Evolutionary conservation across 257 asterid species (phyloP).

Genomic region (Fraxinus cuspidata): DNA sequence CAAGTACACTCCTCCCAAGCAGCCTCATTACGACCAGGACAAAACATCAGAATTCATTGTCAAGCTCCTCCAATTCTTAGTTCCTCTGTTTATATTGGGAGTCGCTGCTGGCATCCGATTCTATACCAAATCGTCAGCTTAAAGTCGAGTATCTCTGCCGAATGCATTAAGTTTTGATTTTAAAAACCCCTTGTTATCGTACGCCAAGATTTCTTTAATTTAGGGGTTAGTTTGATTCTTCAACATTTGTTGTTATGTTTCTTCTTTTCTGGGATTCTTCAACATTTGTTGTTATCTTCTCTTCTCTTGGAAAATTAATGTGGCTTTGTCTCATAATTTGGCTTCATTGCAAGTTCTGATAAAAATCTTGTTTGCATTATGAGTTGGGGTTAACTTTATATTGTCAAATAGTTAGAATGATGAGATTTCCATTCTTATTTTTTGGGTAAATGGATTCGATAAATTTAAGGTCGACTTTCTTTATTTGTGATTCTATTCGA

Average conservation of each 20-base stretch:
- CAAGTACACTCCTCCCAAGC: constrained; percentile 54
- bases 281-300: neutral
- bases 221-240: constrained; percentile 9
- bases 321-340: constrained; percentile 11
- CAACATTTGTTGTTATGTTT: constrained; percentile 9
- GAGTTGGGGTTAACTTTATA: neutral
- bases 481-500: constrained; percentile 15
- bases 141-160: constrained; percentile 11
- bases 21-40: constrained; percentile 56
- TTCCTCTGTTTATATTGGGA: constrained; percentile 69
- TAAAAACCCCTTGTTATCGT: neutral
- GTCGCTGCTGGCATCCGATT: constrained; percentile 73
- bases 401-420: neutral
- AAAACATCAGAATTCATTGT: constrained; percentile 60
- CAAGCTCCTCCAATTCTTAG: constrained; percentile 83
- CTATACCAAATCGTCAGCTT: constrained; percentile 73
- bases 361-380: neutral
- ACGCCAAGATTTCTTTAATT: neutral
- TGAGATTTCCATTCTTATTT: neutral
- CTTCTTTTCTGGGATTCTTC: neutral
- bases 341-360: neutral
- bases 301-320: constrained; percentile 10
- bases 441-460: neutral
- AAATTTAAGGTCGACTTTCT: neutral
- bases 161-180: neutral